Conservation (phyloP, 805 yeast species). For the Ogataea saltuana region DNA sequence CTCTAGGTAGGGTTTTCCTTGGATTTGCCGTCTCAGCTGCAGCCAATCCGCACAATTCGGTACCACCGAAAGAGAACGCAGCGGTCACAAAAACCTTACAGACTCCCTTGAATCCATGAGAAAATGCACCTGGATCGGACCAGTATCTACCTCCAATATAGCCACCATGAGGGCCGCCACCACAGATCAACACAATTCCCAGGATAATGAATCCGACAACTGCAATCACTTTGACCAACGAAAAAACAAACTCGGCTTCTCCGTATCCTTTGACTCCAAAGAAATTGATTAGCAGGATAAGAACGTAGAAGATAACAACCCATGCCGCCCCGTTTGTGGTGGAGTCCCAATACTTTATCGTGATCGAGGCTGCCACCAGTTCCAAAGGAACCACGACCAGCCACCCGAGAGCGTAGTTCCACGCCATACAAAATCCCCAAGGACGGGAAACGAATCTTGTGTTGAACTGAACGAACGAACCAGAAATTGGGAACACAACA, state of each 20-base stretch:
- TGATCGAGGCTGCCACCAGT: conserved; percentile 51
- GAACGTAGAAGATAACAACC: conserved; percentile 50
- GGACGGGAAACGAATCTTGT: conserved; percentile 56
- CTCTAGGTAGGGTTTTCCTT: conserved; percentile 56
- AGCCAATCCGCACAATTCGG: conserved; percentile 60
- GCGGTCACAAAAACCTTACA: conserved; percentile 60
- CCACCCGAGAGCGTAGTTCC: conserved; percentile 56
- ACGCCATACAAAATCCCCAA: conserved; percentile 58
- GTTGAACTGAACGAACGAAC: conserved; percentile 57
- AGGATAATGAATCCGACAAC: conserved; percentile 56
- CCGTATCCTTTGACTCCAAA: conserved; percentile 64
- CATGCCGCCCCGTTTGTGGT: conserved; percentile 49
- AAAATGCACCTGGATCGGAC: conserved; percentile 58
- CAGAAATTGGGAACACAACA: conserved; percentile 58
- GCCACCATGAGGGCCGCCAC: conserved; percentile 59
- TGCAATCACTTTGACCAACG: conserved; percentile 51
- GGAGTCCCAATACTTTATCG: conserved; percentile 47
- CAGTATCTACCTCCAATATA: conserved; percentile 59
- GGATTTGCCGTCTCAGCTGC: conserved; percentile 62
- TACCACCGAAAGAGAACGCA: conserved; percentile 61
- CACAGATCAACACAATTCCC: conserved; percentile 50
- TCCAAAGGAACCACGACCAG: conserved; percentile 49
- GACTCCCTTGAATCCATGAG: conserved; percentile 53
- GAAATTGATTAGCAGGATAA: conserved; percentile 49
- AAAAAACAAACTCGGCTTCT: conserved; percentile 59